Base-by-base conservation (phyloP, 352 stramenopile genomes). In the Pythium phragmiticola region DNA sequence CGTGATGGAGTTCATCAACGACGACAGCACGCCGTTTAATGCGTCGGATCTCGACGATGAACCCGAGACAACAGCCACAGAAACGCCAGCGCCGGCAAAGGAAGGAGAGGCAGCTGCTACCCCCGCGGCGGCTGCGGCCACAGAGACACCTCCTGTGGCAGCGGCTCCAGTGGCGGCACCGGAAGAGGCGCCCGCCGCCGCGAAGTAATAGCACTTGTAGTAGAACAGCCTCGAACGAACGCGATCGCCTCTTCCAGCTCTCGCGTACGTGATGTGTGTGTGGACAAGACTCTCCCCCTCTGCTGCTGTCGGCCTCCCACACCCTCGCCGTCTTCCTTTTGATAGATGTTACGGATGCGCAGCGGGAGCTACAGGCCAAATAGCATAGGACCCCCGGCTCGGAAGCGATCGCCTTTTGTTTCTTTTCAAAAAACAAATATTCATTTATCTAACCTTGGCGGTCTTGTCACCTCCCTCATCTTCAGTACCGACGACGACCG, bases 1-100 rank as follows among this genome's bases (percentile, higher is more conserved):
- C 1, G 65, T 72, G 39, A 72, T 72, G 65, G 65, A 70, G 53
- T 68, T 71, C 60, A 50, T 63, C 43, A 68, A 60, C 41, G 66
- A 72, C 16, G 66, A 60, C 28, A 70, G 23, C 36, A n/a, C 60
- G 19, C 60, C 59, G 37, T 64, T 60, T 46, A 47, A 42, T 54
- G 57, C 23, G 39, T 54, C 66, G 13, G 66, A 70, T 17, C 54
- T 52, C 21, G 65, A 63, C 30, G 56, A 49, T 2, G 52, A 60
- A 9, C 28, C 39, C 0, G 26, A 48, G 3, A 46, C 50, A 30
- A 36, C 52, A 49, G 23, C 33, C 2, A 28, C 46, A n/a, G 43
- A 63, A 11, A n/a, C 39, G 7, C 34, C 43, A 28, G 37, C 52
- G 23, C 37, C 50, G 33, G 17, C 33, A 46, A 17, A 50, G 9